phyloP scores from a whole-genome alignment of 495 filamentous ascomycete genomes.

The Gamarada debralockiae region DNA sequence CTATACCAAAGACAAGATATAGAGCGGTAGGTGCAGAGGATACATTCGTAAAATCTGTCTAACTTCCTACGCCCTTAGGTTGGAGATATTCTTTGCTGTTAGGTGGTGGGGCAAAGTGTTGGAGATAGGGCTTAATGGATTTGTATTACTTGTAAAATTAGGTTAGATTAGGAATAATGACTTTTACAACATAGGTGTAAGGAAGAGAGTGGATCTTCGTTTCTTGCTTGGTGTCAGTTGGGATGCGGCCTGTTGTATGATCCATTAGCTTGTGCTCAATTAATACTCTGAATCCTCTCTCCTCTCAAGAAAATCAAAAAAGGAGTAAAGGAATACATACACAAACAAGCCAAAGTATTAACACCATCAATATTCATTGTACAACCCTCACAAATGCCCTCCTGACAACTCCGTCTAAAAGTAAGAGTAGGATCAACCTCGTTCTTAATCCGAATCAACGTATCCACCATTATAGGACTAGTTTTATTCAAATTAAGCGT shows the following conservation, averaged over 20 bases:
- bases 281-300: too few species aligned
- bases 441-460: conserved; percentile 97
- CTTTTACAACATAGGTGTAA: conserved; percentile 99
- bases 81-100: too few species aligned
- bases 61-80: conserved; percentile 87
- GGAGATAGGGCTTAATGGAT: conserved; percentile 97
- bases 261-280: background rate
- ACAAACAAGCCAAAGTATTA: conserved; percentile 96
- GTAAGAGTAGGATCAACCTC: conserved; percentile 95
- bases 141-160: conserved; percentile 99
- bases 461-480: conserved; percentile 96
- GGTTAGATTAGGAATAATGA: conserved; percentile 93
- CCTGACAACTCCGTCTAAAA: conserved; percentile 90
- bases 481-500: conserved; percentile 96
- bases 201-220: conserved; percentile 97
- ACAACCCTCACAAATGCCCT: conserved; percentile 97
- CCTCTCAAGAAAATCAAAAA: background rate
- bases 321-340: conserved; percentile 54
- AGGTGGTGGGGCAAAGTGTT: conserved; percentile 76
- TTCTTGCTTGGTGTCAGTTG: conserved; percentile 71
- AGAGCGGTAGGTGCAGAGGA: conserved; percentile 98
- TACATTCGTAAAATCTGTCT: conserved; percentile 98
- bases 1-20: conserved; percentile 99
- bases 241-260: conserved; percentile 74
- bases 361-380: too few species aligned